Conservation (phyloP, 2,329 filamentous ascomycete species). For the Sclerotiophoma versabilis region DNA sequence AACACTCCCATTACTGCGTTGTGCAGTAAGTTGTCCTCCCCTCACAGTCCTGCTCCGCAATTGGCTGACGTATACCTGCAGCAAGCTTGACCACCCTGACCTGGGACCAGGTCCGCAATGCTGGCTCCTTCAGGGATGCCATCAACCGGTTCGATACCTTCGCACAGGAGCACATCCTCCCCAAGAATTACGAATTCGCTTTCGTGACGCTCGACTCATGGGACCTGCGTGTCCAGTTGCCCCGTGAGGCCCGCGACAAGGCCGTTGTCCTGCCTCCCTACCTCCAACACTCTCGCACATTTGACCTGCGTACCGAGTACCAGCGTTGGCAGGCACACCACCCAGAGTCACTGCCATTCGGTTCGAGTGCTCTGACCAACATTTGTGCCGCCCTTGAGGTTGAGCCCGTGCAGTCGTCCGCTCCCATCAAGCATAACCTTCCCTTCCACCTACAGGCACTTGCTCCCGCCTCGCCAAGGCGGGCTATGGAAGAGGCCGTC, state of each 20-base stretch:
- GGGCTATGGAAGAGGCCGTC: conserved; percentile 97
- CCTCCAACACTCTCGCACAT: conserved; percentile 95
- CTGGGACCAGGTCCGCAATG: conserved; percentile 98
- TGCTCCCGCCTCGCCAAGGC: conserved; percentile 90
- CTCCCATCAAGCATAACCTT: conserved; percentile 97
- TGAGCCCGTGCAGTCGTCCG: conserved; percentile 95
- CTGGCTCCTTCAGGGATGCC: conserved; percentile 95
- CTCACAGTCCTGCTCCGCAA: conserved; percentile 14
- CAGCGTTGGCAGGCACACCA: conserved; percentile 99
- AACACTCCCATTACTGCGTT: conserved; percentile 98
- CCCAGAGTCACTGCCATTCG: conserved; percentile 95
- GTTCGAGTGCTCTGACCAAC: conserved; percentile 92
- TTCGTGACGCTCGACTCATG: conserved; percentile 98
- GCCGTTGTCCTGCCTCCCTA: conserved; percentile 95
- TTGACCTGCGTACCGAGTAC: conserved; percentile 96
- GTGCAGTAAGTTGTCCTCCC: conserved; percentile 76
- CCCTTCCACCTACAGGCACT: conserved; percentile 97
- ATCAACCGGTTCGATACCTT: conserved; percentile 95
- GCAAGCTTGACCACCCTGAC: conserved; percentile 96
- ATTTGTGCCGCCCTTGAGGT: conserved; percentile 98
- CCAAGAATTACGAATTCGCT: conserved; percentile 93
- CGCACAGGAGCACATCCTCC: conserved; percentile 86
- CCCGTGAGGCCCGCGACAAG: conserved; percentile 97
- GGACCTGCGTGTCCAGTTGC: conserved; percentile 97
- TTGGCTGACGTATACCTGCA: conserved; percentile 54